Base-by-base conservation (phyloP, 2,329 filamentous ascomycete genomes). In the Rutstroemia sp. region DNA sequence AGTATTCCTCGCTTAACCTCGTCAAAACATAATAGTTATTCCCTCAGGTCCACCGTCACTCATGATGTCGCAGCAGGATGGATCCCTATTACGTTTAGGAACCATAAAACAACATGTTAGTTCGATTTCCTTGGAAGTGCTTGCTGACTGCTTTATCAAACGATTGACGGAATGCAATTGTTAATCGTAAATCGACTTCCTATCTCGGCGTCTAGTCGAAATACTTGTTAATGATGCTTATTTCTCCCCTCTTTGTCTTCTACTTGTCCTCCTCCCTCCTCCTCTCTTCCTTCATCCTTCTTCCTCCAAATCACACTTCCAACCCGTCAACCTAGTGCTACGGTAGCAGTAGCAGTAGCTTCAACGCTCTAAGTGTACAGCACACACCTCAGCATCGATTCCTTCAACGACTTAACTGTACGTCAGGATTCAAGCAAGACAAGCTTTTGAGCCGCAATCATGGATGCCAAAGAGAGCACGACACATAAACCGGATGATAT, bases 1-100 rank as follows among this genome's bases (percentile, higher is more conserved):
- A 42, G n/a, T 14, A 42, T n/a, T 42, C 7, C 19, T 42, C n/a
- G 19, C 16, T n/a, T 17, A 14, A n/a, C 19, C 21, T 54, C 45
- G 52, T n/a, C 34, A 54, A 54, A 54, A 54, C 52, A 39, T 54
- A 50, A 55, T 55, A 42, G 17, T 34, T 54, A 48, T 27, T 49
- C 10, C 21, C 0, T 14, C 2, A 14, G 34, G 21, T 54, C 51
- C 51, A 54, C 51, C 19, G 16, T 42, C 51, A 10, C 21, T 48
- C 21, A 54, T 48, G 19, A 30, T 49, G 42, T 34, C 52, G 34
- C 41, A 38, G 25, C n/a, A 55, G 41, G 45, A 42, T 23, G 45
- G 16, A 50, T 42, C 44, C 41, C 21, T 19, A 23, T 55, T 49
- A 49, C 45, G 45, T 55, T 49, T 50, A 17, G 17, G 46, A 55